phyloP scores from a whole-genome alignment of 306 rosid genomes.

The Vicia sativa region DNA sequence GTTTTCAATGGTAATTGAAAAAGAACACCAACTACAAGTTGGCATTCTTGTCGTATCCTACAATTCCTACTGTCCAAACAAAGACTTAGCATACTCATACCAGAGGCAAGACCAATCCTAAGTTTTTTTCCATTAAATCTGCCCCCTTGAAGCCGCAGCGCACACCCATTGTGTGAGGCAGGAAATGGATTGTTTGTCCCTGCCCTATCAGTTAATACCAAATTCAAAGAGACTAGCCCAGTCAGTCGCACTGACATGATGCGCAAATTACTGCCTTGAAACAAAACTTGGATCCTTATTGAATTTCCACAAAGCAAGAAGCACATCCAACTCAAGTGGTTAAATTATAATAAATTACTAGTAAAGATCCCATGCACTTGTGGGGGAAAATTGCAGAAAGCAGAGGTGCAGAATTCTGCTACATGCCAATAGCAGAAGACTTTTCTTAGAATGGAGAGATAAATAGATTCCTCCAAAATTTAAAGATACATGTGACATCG shows the following conservation, averaged over 20 bases:
- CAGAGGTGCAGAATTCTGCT: neutral
- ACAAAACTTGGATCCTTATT: slow-evolving; percentile 5
- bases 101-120: no score
- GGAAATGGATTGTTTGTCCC: neutral
- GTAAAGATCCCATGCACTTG: neutral
- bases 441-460: neutral
- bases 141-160: neutral
- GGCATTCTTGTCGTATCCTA: neutral
- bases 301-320: neutral
- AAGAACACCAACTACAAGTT: neutral
- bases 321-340: neutral
- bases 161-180: neutral
- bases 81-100: neutral
- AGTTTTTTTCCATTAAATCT: neutral
- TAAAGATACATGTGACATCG: neutral
- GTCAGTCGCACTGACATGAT: neutral
- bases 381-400: neutral
- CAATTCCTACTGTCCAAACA: neutral
- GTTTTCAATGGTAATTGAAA: neutral
- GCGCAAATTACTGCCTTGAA: neutral
- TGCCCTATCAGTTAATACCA: neutral
- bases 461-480: slow-evolving; percentile 11
- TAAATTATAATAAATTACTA: neutral
- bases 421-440: neutral
- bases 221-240: no score